These are phyloP conservation scores for Colletotrichum sp. DNA, from an alignment of 2,329 filamentous ascomycete genomes.

Conservation along the genomic window DNA sequence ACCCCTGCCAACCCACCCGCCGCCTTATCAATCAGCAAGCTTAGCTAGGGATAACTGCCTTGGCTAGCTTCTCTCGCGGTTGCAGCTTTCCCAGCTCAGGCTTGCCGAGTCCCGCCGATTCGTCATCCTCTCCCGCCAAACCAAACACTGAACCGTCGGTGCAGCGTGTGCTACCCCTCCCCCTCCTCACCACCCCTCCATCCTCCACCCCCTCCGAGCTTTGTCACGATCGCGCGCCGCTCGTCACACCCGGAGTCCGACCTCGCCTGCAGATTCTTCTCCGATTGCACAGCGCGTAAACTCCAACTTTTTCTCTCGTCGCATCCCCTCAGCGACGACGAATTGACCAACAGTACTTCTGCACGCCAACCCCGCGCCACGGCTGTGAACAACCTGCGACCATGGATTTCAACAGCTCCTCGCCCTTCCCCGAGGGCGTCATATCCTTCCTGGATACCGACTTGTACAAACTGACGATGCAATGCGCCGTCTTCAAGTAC, in stretches of 20 bases:
- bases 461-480: conserved; percentile 98
- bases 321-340: neutral
- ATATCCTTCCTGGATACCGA: conserved; percentile 84
- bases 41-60: neutral
- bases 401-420: conserved; percentile 72
- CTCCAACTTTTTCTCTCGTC: neutral
- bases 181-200: neutral
- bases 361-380: neutral
- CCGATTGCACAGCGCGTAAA: neutral
- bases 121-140: conserved; percentile 4
- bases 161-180: neutral
- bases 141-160: neutral
- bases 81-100: neutral
- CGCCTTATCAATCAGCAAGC: conserved; percentile 12
- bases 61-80: neutral
- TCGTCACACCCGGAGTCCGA: neutral
- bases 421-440: conserved; percentile 75
- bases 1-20: neutral
- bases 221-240: conserved; percentile 16
- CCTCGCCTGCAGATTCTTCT: conserved; percentile 7
- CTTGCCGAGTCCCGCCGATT: conserved; percentile 9
- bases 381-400: neutral
- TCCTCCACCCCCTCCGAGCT: conserved; percentile 2
- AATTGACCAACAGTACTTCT: neutral
- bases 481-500: conserved; percentile 93